Evolutionary conservation across 495 filamentous ascomycete species (phyloP).

Genomic region (Penicillium simplicissimum): DNA sequence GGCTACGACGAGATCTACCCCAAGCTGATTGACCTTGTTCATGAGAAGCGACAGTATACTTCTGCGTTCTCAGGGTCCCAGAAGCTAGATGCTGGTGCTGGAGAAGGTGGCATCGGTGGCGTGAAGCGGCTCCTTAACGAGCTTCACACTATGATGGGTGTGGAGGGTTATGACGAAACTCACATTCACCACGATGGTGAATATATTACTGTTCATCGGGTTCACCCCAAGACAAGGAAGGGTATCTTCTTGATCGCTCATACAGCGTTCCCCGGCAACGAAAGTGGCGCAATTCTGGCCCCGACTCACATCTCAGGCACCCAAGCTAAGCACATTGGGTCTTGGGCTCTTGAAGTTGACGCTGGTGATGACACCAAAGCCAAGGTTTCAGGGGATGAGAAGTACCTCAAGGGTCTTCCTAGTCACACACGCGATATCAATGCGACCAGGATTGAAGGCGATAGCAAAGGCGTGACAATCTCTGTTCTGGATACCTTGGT

Average conservation of each 20-base stretch:
- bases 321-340: conserved; percentile 75
- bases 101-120: conserved; percentile 78
- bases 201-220: conserved; percentile 93
- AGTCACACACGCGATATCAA: conserved; percentile 73
- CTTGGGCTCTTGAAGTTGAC: conserved; percentile 87
- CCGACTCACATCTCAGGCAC: conserved; percentile 76
- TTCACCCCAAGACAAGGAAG: conserved; percentile 85
- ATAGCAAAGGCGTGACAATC: conserved; percentile 72
- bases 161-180: conserved; percentile 90
- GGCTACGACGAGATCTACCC: conserved; percentile 99
- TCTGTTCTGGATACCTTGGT: conserved; percentile 79
- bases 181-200: conserved; percentile 95
- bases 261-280: conserved; percentile 88
- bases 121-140: conserved; percentile 90
- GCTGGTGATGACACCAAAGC: conserved; percentile 62
- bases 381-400: conserved; percentile 65
- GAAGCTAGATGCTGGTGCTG: conserved; percentile 56
- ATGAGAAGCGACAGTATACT: conserved; percentile 79
- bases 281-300: conserved; percentile 70
- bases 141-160: conserved; percentile 91
- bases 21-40: conserved; percentile 82
- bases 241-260: conserved; percentile 95
- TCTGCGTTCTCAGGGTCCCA: conserved; percentile 66
- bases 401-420: conserved; percentile 74
- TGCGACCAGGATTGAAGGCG: conserved; percentile 65